Percentiles rank a stretch among this genome's conserved stretches.
phyloP scores from a whole-genome alignment of 768 basidiomycete species.

The Botryobasidium botryosum region DNA sequence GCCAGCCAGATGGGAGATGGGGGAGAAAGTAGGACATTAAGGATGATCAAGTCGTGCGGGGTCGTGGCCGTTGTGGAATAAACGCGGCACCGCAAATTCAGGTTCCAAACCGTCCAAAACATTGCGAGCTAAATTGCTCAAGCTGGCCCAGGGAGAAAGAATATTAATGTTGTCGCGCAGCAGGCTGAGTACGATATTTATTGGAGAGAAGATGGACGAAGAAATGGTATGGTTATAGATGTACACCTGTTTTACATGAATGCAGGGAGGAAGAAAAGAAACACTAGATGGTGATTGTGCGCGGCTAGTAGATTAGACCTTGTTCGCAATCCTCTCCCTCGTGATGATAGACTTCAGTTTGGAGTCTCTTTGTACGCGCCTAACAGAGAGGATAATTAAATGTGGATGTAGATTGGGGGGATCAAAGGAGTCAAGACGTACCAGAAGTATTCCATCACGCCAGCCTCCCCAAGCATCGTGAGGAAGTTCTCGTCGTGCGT shows the following conservation, averaged over 20 bases:
- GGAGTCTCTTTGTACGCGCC: conserved; percentile 60
- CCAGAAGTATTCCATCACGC: conserved; percentile 96
- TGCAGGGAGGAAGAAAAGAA: no score
- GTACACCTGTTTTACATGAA: no score
- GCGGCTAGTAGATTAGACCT: background rate
- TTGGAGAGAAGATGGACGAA: no score
- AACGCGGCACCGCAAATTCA: no score
- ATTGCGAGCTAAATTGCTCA: no score
- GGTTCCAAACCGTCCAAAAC: no score
- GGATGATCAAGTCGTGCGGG: background rate
- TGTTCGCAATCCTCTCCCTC: conserved; percentile 8
- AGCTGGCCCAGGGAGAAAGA: no score
- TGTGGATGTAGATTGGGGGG: background rate
- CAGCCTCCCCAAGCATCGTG: conserved; percentile 69
- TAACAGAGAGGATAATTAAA: conserved; percentile 19
- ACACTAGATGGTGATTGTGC: no score
- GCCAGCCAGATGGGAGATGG: conserved; percentile 86
- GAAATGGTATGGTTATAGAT: no score
- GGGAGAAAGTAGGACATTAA: conserved; percentile 73
- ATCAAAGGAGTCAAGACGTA: conserved; percentile 21
- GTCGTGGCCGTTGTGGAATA: no score
- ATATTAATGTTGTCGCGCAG: no score
- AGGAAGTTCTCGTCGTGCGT: conserved; percentile 97
- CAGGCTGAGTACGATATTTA: no score
- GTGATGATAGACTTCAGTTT: conserved; percentile 53